Base-by-base conservation (phyloP, 768 basidiomycete species). In the Pisolithus tinctorius region DNA sequence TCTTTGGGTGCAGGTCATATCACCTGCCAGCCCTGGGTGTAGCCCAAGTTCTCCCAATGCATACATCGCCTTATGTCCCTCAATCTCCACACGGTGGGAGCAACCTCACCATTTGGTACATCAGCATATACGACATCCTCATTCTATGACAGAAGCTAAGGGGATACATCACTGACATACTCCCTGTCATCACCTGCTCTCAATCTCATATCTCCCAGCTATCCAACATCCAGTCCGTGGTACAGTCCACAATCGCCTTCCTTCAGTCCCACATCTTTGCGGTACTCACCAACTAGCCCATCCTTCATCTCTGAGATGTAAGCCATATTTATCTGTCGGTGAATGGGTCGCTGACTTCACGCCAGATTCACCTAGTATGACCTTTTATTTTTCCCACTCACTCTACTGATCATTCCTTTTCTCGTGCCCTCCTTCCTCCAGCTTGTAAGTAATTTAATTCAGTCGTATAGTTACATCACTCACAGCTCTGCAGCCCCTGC, bases 271-370 rank as follows among this genome's bases (percentile, higher is more conserved):
- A 91, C 92, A 10, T 93, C 90, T 3, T 93, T 91, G 11, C 79
- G 86, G 1, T 92, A 91, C 63, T 91, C 90, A 10, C 92, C 92
- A 1, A 87, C 90, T 29, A 89, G 86, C 62, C 92, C 93, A 0
- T 89, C 86, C 0, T 95, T 93, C 75, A 91, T 92, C 90, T 16
- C 93, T 91, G 9, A 77, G 86, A 65, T 90, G 86, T 88, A 73
- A 73, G 85, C 74, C 42, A 57, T 43, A 47, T 38, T 20, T 13
- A 34, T 41, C 23, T 48, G 14, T 47, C 37, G 17, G 25, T 34
- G 8, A 6, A 6, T 1, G n/a, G 10, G 23, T 45, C 29, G 26
- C 50, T 56, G 61, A 52, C 26, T 41, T 46, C 47, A 39, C 30
- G 27, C 25, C 58, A 88, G 88, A 90, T 68, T 90, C 88, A 45